Base-by-base conservation (phyloP, 2,329 filamentous ascomycete species). In the Elsinoe perseae region DNA sequence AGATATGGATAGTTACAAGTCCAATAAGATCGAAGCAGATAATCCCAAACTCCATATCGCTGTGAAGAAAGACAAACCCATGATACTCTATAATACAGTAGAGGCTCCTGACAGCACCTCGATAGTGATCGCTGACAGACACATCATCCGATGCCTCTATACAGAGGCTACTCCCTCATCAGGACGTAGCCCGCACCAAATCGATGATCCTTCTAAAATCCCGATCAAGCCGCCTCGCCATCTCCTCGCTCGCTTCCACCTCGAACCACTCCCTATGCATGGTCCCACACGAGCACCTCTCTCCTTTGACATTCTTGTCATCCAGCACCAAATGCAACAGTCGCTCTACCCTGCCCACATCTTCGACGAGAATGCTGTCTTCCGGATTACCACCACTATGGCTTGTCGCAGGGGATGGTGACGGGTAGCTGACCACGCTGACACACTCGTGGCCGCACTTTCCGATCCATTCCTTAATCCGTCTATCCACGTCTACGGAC, bases 261-360 rank as follows among this genome's bases (percentile, higher is more conserved):
- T 95, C 87, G 68, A 97, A 97, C 92, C 92, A 97, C 73, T 98
- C 93, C 53, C 85, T 77, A 70, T 98, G 93, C 64, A 89, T 84
- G 65, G 83, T 84, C 1, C 89, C 90, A 67, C 93, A 97, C 1
- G 82, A 79, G 3, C 77, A 77, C 65, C 93, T 97, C 54, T 80
- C 80, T 16, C 68, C 82, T 71, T 77, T 82, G 58, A 72, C 83
- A 70, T 70, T 73, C 62, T 77, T 72, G 40, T 76, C 77, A 3
- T 77, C 77, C n/a, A 97, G 78, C 73, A 97, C 92, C 12, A 97
- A 75, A 69, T 97, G 93, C 44, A 97, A 85, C 57, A 98, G 72
- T 20, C 89, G 79, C 74, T 98, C 93, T 10, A 97, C 89, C 54
- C 87, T 86, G 70, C 93, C 86, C 38, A 85, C 87, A 70, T 92